Conservation (phyloP, 805 yeast genomes). For the Kodamaea jinghongensis region DNA sequence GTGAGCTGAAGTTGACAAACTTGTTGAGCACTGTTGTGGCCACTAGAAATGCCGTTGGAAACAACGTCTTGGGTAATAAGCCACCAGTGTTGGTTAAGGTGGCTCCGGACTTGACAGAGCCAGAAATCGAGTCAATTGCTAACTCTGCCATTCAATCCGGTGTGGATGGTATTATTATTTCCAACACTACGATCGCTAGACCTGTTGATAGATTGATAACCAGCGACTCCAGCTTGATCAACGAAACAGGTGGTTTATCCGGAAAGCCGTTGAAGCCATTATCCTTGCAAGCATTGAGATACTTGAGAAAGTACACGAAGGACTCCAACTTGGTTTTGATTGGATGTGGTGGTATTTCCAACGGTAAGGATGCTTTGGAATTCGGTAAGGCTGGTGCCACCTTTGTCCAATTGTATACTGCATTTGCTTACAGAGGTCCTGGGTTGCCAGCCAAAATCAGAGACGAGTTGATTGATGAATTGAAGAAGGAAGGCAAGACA, state of each 20-base stretch:
- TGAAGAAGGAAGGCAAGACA: conserved; percentile 70
- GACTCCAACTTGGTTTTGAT: conserved; percentile 70
- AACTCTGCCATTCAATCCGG: conserved; percentile 70
- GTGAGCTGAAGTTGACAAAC: conserved; percentile 65
- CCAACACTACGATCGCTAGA: conserved; percentile 88
- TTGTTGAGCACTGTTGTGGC: conserved; percentile 63
- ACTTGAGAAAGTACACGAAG: conserved; percentile 73
- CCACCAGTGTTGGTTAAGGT: conserved; percentile 89
- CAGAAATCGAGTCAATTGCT: conserved; percentile 81
- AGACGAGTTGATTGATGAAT: conserved; percentile 43
- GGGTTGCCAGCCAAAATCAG: conserved; percentile 57
- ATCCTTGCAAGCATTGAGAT: conserved; percentile 66
- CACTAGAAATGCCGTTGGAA: conserved; percentile 56
- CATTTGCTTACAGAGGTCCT: conserved; percentile 91
- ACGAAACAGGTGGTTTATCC: conserved; percentile 83
- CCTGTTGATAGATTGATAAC: conserved; percentile 59
- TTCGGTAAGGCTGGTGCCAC: conserved; percentile 93
- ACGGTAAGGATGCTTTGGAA: conserved; percentile 85
- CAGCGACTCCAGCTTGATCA: conserved; percentile 34
- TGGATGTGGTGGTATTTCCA: conserved; percentile 94
- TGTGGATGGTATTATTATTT: conserved; percentile 88
- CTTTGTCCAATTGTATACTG: conserved; percentile 83
- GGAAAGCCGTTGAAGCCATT: conserved; percentile 89
- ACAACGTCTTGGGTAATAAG: conserved; percentile 40
- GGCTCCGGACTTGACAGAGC: conserved; percentile 87